These are phyloP conservation scores for Groenewaldozyma tartarivorans DNA, from an alignment of 805 yeast species.

Conservation along the genomic window DNA sequence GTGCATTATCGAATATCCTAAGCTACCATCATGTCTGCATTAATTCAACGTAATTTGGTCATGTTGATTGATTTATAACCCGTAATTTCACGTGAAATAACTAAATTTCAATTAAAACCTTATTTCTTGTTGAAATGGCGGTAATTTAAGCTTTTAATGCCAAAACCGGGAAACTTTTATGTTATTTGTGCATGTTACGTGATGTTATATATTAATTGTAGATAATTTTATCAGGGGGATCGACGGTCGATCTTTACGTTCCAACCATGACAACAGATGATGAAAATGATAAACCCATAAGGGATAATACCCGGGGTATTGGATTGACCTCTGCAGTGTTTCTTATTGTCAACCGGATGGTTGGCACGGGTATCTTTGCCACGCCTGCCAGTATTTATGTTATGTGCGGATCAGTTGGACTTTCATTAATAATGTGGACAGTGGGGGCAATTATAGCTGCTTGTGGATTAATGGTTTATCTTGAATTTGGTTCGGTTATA, in stretches of 20 bases:
- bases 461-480: constrained; percentile 56
- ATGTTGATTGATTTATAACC: too few relatives aligned
- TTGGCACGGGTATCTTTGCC: constrained; percentile 71
- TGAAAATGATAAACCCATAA: neutral
- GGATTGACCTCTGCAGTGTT: constrained; percentile 55
- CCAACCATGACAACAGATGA: neutral
- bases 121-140: too few relatives aligned
- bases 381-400: constrained; percentile 51
- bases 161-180: too few relatives aligned
- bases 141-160: too few relatives aligned
- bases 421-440: constrained; percentile 62
- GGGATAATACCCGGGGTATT: constrained; percentile 26
- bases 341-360: constrained; percentile 55
- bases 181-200: too few relatives aligned
- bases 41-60: too few relatives aligned
- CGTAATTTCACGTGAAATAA: too few relatives aligned
- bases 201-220: too few relatives aligned
- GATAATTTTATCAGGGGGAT: neutral
- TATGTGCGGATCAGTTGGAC: constrained; percentile 60
- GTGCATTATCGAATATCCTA: too few relatives aligned
- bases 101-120: too few relatives aligned
- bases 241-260: neutral
- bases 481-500: constrained; percentile 72
- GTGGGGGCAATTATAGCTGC: constrained; percentile 64
- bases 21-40: too few relatives aligned